Evolutionary conservation across 768 basidiomycete genomes (phyloP), one percentile per base, ranked within the genome.

Genomic region (Rhodotorula toruloides): DNA sequence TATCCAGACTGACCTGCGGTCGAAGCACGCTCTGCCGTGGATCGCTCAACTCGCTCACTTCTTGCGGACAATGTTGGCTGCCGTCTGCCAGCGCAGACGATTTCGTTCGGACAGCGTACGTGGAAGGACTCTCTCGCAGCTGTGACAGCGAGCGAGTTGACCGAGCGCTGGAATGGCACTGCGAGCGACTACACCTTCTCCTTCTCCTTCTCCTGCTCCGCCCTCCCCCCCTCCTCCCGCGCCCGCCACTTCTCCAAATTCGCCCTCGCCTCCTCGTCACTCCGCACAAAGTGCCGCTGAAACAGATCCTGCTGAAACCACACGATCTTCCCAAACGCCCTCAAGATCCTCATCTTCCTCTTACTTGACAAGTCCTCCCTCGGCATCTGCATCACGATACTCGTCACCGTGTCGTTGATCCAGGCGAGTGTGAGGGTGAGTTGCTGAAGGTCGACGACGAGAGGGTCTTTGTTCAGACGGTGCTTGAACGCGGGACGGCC

Each of bases 221-320:
- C 2, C 14, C 11, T 44, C 44, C 32, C 27, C 10, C 50, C 34
- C 50, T 25, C 37, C 50, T 34, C 6, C 53, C 11, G 2, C 42
- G 39, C 40, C 40, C 22, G 16, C 54, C 54, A 55, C 31, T 42
- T 31, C 27, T n/a, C 40, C 6, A 55, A 22, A 17, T 55, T 42
- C 9, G 40, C 40, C 2, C 11, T 29, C 12, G 54, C 54, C 14
- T 55, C 54, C 16, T 42, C 54, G 40, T 55, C 54, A 7, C 2
- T 22, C 3, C 60, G 60, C n/a, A 61, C 37, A 43, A 59, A 65
- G 46, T 65, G 64, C 42, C 55, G 48, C 46, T 58, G 56, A 44
- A 65, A 65, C 36, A 65, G 64, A 44, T 65, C 63, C 17, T 58
- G 37, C 63, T 65, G 63, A 43, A 65, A 52, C 27, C 48, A 49